Evolutionary conservation across 2,329 filamentous ascomycete genomes (phyloP).

Genomic region (Colletotrichum sp.): DNA sequence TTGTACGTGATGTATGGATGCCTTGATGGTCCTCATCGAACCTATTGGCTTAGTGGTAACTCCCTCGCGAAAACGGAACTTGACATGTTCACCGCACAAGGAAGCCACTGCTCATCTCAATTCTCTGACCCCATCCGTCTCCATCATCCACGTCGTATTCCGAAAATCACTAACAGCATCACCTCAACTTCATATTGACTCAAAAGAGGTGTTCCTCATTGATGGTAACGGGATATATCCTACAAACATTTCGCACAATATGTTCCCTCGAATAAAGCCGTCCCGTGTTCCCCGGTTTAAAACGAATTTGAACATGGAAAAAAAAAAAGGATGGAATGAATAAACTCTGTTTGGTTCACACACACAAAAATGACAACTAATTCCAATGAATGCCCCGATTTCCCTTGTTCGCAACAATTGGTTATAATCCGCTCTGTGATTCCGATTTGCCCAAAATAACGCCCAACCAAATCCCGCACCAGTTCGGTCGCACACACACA

Average conservation of each 20-base stretch:
- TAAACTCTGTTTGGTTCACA: background rate
- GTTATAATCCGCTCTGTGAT: conserved; percentile 2
- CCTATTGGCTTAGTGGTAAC: background rate
- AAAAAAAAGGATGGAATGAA: background rate
- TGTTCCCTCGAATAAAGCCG: background rate
- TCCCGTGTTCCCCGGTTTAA: background rate
- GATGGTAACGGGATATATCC: background rate
- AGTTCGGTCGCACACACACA: background rate
- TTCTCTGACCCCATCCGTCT: background rate
- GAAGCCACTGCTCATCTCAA: background rate
- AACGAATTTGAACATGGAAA: background rate
- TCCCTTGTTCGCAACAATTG: background rate
- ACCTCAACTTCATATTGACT: background rate
- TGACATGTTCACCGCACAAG: background rate
- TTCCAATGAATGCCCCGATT: background rate
- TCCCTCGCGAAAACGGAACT: background rate
- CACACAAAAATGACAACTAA: background rate
- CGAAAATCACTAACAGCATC: background rate
- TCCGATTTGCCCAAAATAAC: conserved; percentile 3
- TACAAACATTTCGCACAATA: background rate
- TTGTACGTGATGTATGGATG: background rate
- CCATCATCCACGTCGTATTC: background rate
- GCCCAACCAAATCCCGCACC: background rate
- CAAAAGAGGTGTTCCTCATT: background rate
- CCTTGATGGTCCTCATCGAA: background rate